Percentiles rank a stretch among this genome's conserved stretches.
Evolutionary conservation across 306 rosid species (phyloP).

Genomic region (Astragalus glycyphyllos): DNA sequence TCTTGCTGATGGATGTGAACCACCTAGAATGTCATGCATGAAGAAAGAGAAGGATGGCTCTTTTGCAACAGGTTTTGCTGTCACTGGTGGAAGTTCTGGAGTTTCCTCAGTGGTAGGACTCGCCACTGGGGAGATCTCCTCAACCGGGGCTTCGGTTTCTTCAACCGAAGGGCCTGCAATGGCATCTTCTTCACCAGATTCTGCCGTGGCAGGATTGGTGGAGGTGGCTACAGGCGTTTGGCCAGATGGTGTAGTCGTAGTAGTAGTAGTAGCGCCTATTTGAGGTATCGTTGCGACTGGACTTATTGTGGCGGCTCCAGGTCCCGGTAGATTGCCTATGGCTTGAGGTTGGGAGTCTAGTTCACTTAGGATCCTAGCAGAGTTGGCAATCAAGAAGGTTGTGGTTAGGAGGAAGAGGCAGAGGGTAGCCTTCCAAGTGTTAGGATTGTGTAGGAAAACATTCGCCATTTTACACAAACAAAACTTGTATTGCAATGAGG

Average conservation of each 20-base stretch:
- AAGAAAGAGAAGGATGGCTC: constrained; percentile 62
- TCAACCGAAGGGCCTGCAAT: constrained; percentile 37
- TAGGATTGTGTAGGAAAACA: constrained; percentile 19
- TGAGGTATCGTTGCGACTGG: constrained; percentile 37
- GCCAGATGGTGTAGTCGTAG: constrained; percentile 46
- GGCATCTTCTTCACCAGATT: constrained; percentile 21
- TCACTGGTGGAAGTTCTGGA: constrained; percentile 33
- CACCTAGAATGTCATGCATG: constrained; percentile 85
- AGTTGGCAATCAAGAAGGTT: constrained; percentile 36
- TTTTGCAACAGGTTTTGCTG: background rate
- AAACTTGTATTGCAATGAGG: background rate
- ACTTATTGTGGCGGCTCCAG: constrained; percentile 41
- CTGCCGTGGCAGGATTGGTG: background rate
- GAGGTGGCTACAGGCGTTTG: constrained; percentile 46
- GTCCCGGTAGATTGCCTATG: constrained; percentile 42
- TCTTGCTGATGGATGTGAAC: constrained; percentile 73
- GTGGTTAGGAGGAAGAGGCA: constrained; percentile 49
- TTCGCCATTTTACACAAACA: constrained; percentile 42
- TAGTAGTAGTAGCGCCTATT: constrained; percentile 29
- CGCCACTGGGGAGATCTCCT: constrained; percentile 15
- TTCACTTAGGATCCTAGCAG: constrained; percentile 56
- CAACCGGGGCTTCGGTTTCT: constrained; percentile 39
- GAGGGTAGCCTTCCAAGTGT: constrained; percentile 14
- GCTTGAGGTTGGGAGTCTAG: constrained; percentile 45
- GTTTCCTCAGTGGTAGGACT: constrained; percentile 28